phyloP scores from a whole-genome alignment of 495 filamentous ascomycete genomes.

The Cercophora samala region DNA sequence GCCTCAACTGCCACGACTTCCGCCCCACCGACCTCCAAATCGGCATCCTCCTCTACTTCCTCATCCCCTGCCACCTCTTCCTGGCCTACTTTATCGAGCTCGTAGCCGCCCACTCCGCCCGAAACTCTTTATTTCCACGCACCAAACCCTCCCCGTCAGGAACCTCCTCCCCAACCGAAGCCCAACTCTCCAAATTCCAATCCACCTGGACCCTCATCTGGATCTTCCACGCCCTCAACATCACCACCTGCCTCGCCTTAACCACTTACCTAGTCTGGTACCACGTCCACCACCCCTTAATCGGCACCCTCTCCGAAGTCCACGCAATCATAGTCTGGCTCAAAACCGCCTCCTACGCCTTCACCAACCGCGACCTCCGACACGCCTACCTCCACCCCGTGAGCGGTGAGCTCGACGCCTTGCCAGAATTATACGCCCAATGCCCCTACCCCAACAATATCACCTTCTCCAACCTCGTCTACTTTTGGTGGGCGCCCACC shows the following conservation, averaged over 20 bases:
- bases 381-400: conserved; percentile 77
- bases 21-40: conserved; percentile 71
- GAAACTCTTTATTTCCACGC: conserved; percentile 55
- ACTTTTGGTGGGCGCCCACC: conserved; percentile 97
- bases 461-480: conserved; percentile 76
- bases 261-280: conserved; percentile 86
- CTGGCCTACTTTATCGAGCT: conserved; percentile 85
- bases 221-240: conserved; percentile 74
- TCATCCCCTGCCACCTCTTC: conserved; percentile 86
- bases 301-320: conserved; percentile 84
- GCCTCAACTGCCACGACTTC: conserved; percentile 86
- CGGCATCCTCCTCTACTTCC: conserved; percentile 70
- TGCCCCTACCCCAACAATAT: conserved; percentile 91
- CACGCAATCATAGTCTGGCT: conserved; percentile 95
- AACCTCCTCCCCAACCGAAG: conserved; percentile 49
- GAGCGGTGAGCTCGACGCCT: conserved; percentile 49
- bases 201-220: conserved; percentile 76
- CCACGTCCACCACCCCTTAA: conserved; percentile 85
- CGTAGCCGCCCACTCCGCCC: conserved; percentile 71
- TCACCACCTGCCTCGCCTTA: conserved; percentile 71
- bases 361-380: conserved; percentile 93
- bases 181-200: conserved; percentile 58
- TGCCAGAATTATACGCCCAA: conserved; percentile 75
- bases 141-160: conserved; percentile 50
- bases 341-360: conserved; percentile 91